These are phyloP conservation scores for Talaromyces stipitatus DNA, from an alignment of 495 filamentous ascomycete genomes.

Conservation along the genomic window DNA sequence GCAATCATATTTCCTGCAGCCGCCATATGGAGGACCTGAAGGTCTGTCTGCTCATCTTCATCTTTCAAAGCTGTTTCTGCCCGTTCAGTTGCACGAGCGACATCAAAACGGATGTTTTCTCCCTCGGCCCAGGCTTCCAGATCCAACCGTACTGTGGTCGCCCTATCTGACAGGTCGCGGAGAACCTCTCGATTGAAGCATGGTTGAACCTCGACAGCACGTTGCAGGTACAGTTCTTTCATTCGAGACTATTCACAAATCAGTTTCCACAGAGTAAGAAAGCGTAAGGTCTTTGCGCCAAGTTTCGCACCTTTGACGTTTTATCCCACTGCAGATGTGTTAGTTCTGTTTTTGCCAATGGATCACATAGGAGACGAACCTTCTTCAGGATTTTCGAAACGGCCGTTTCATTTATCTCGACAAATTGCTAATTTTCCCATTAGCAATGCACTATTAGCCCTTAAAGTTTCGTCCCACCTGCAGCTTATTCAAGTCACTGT, in stretches of 20 bases:
- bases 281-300: too few relatives aligned
- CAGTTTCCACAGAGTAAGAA: constrained; percentile 9
- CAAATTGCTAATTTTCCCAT: constrained; percentile 63
- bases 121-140: constrained; percentile 95
- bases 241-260: constrained; percentile 63
- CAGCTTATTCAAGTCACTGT: constrained; percentile 90
- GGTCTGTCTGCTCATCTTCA: constrained; percentile 81
- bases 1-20: constrained; percentile 59
- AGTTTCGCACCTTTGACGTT: constrained; percentile 70
- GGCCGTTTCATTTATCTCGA: constrained; percentile 93
- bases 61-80: constrained; percentile 54
- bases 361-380: constrained; percentile 31
- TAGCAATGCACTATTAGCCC: neutral
- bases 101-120: constrained; percentile 76
- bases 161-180: constrained; percentile 91
- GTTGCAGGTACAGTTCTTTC: constrained; percentile 92
- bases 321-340: constrained; percentile 75
- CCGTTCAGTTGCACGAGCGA: constrained; percentile 51
- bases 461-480: constrained; percentile 41
- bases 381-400: constrained; percentile 99
- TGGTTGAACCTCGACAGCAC: constrained; percentile 94
- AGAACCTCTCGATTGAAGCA: constrained; percentile 97
- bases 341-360: constrained; percentile 15
- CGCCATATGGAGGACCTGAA: constrained; percentile 79
- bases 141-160: constrained; percentile 85